Evolutionary conservation across 306 rosid species (phyloP).

Genomic region (Vigna radiata): DNA sequence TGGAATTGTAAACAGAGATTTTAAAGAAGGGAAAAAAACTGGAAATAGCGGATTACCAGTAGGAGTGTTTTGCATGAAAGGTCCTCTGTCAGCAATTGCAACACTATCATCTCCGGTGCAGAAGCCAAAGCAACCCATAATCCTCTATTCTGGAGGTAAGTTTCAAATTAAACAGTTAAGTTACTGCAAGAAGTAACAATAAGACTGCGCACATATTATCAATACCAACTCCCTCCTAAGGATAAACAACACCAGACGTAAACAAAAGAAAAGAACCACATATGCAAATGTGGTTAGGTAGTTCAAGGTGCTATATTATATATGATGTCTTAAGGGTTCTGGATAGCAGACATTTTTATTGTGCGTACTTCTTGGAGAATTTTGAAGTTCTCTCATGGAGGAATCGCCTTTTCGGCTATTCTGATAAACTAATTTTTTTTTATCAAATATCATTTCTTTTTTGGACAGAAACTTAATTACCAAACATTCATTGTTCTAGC

Average conservation of each 20-base stretch:
- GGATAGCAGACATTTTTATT: neutral
- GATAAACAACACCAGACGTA: slow-evolving; percentile 3
- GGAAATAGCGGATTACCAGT: slow-evolving; percentile 48
- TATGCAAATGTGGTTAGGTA: neutral
- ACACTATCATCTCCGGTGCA: slow-evolving; percentile 62
- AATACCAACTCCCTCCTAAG: slow-evolving; percentile 6
- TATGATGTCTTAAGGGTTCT: neutral
- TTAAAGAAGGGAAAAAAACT: neutral
- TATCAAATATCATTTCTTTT: neutral
- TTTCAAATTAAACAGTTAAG: slow-evolving; percentile 19
- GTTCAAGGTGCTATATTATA: neutral
- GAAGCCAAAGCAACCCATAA: slow-evolving; percentile 83
- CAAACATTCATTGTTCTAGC: neutral
- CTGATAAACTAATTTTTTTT: neutral
- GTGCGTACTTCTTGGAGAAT: neutral
- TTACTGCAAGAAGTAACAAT: slow-evolving; percentile 19
- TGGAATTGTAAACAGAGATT: slow-evolving; percentile 19
- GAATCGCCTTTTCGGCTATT: slow-evolving; percentile 5
- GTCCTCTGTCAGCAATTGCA: slow-evolving; percentile 54
- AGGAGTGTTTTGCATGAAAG: slow-evolving; percentile 45
- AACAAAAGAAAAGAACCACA: slow-evolving; percentile 9
- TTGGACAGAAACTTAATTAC: neutral
- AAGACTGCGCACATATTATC: slow-evolving; percentile 19
- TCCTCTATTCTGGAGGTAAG: slow-evolving; percentile 47
- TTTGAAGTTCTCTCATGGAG: neutral